Conservation (phyloP, 805 yeast genomes). For the Yarrowia divulgata region DNA sequence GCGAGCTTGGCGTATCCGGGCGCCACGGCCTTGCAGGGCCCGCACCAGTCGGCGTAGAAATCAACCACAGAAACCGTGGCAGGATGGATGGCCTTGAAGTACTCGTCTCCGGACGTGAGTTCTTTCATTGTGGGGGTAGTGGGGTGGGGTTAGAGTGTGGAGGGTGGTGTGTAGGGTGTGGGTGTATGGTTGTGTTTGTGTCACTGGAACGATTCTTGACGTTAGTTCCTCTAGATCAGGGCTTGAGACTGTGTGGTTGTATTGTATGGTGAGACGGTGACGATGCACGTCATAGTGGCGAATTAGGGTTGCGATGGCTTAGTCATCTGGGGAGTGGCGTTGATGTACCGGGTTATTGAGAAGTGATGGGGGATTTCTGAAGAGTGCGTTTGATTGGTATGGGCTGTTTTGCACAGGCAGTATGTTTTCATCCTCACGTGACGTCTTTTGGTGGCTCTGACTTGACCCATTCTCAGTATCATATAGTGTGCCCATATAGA, state of each 20-base stretch:
- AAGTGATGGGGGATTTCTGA: neutral
- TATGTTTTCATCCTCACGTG: too few relatives aligned
- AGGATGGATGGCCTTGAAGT: constrained; percentile 19
- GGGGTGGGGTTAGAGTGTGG: neutral
- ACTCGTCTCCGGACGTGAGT: constrained; percentile 15
- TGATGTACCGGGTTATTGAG: neutral
- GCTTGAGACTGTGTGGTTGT: too few relatives aligned
- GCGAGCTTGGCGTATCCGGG: constrained; percentile 72
- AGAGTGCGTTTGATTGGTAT: neutral
- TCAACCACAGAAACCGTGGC: constrained; percentile 66
- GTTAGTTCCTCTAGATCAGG: too few relatives aligned
- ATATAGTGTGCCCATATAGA: too few relatives aligned
- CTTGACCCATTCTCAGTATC: too few relatives aligned
- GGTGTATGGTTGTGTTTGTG: neutral
- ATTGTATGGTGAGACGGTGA: too few relatives aligned
- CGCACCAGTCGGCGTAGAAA: constrained; percentile 98
- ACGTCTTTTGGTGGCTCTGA: too few relatives aligned
- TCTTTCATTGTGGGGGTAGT: constrained; percentile 14
- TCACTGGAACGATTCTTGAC: too few relatives aligned
- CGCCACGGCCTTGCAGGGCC: constrained; percentile 97
- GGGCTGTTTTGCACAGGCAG: too few relatives aligned
- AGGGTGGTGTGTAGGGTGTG: neutral
- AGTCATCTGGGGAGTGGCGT: neutral
- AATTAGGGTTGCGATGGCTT: neutral
- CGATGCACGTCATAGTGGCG: neutral